These are phyloP conservation scores for Crithidia acanthocephali DNA, from an alignment of 208 protist genomes.

Conservation along the genomic window DNA sequence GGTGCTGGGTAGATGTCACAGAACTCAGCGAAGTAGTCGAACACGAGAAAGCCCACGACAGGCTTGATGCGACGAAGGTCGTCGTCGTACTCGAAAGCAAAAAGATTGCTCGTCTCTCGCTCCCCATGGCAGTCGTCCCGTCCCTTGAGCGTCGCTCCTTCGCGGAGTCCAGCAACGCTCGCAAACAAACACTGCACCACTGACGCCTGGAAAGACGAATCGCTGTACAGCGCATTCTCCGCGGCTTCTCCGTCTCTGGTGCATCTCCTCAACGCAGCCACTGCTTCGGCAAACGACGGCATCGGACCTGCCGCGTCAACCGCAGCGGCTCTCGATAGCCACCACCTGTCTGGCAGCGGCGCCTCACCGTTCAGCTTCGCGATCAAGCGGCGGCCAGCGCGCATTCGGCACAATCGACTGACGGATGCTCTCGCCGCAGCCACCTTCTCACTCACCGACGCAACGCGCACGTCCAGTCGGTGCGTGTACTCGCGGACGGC, in stretches of 20 bases:
- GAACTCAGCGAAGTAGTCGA: constrained; percentile 25
- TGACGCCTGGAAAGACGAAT: too few relatives aligned
- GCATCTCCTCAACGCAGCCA: background rate
- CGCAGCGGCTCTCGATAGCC: background rate
- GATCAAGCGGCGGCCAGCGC: background rate
- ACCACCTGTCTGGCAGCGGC: background rate
- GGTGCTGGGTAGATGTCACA: constrained; percentile 8
- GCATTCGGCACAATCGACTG: background rate
- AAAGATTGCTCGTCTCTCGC: too few relatives aligned
- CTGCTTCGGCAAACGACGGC: background rate
- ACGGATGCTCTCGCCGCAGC: background rate
- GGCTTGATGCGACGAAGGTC: background rate
- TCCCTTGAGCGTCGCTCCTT: background rate
- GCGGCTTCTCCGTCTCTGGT: too few relatives aligned
- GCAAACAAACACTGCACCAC: background rate
- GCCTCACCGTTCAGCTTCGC: background rate
- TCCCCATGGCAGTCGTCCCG: too few relatives aligned
- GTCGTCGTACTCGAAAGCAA: too few relatives aligned
- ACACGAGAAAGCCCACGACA: background rate
- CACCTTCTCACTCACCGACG: background rate
- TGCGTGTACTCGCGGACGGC: background rate
- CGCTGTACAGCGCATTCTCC: background rate
- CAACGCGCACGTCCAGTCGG: background rate
- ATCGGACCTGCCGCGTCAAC: background rate
- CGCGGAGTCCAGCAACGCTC: background rate